Base-by-base conservation (phyloP, 139 green algal species). In the Chlorella ohadii region DNA sequence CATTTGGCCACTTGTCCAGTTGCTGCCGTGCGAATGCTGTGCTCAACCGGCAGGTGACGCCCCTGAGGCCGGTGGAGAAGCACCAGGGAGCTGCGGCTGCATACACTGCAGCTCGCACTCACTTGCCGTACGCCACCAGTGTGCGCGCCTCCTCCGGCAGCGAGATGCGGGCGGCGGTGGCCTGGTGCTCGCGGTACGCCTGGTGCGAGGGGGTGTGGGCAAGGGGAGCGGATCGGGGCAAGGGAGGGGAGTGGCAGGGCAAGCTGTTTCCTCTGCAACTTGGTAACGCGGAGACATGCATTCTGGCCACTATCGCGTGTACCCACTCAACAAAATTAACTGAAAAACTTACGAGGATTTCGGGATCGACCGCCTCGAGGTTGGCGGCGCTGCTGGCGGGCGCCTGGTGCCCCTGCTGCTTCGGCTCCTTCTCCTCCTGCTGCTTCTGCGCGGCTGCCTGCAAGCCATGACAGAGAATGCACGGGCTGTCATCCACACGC, bases 121-220 rank as follows among this genome's bases (percentile, higher is more conserved):
- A 94, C 92, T 79, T 91, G 65, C 79, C 90, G 23, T 89, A 55
- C 0, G 84, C 80, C 68, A 96, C 81, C 12, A 97, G 88, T 34
- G 92, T 95, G 23, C 93, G 86, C 25, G 92, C 92, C 76, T 96
- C 87, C 70, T 95, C 91, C 25, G 94, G 89, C 31, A 89, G 27
- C 27, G 80, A 82, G 17, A 92, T 87, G 1, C 87, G 87, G 0
- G 89, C 81, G 1, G 86, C 92, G 20, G 44, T 89, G 31, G 84
- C 41, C 84, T 95, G 92, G 74, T 88, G 83, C 67, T 83, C n/a
- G 61, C 89, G 83, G 65, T 93, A 93, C 0, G 87, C 75, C 1
- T 67, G 59, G 39, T 16, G 11, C 11, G 7, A 13, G 57, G 4
- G 19, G 57, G 23, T 25, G 20, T 6, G 23, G 57, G 4, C 7